Conservation (phyloP, 805 yeast genomes). For the Ascoidea tarda region DNA sequence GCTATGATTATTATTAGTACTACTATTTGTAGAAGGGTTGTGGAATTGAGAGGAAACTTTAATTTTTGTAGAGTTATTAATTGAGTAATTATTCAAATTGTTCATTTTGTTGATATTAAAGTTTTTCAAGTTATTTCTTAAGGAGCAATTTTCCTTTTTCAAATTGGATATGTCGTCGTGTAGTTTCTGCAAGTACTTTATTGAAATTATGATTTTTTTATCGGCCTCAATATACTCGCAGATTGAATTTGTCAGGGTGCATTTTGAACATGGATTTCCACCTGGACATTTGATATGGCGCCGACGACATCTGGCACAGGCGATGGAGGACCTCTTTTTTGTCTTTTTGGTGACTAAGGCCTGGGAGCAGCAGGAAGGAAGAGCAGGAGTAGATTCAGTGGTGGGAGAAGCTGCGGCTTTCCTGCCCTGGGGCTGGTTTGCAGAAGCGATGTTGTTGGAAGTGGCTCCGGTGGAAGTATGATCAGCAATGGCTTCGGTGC, state of each 20-base stretch:
- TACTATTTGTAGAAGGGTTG: background rate
- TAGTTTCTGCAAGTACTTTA: slow-evolving; percentile 50
- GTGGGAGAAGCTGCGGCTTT: too few relatives aligned
- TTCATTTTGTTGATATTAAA: slow-evolving; percentile 8
- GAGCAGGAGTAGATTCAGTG: too few relatives aligned
- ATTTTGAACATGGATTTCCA: slow-evolving; percentile 58
- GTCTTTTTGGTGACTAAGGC: slow-evolving; percentile 2
- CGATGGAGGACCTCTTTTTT: slow-evolving; percentile 15
- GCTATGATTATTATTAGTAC: background rate
- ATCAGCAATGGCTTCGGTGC: too few relatives aligned
- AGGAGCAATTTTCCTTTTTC: slow-evolving; percentile 48
- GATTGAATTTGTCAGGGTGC: slow-evolving; percentile 35
- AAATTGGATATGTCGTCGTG: slow-evolving; percentile 55
- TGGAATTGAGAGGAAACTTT: background rate
- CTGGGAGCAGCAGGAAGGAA: too few relatives aligned
- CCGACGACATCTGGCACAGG: slow-evolving; percentile 53
- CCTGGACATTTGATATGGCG: slow-evolving; percentile 72
- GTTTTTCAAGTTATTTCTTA: slow-evolving; percentile 30
- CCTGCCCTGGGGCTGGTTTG: too few relatives aligned
- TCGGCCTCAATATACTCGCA: slow-evolving; percentile 68
- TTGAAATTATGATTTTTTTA: slow-evolving; percentile 57
- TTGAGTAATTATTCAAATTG: slow-evolving; percentile 1
- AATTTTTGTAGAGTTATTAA: background rate
- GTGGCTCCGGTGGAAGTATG: too few relatives aligned
- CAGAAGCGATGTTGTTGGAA: too few relatives aligned